phyloP scores from a whole-genome alignment of 164 flowering plant species.

The Vitis labrusca region DNA sequence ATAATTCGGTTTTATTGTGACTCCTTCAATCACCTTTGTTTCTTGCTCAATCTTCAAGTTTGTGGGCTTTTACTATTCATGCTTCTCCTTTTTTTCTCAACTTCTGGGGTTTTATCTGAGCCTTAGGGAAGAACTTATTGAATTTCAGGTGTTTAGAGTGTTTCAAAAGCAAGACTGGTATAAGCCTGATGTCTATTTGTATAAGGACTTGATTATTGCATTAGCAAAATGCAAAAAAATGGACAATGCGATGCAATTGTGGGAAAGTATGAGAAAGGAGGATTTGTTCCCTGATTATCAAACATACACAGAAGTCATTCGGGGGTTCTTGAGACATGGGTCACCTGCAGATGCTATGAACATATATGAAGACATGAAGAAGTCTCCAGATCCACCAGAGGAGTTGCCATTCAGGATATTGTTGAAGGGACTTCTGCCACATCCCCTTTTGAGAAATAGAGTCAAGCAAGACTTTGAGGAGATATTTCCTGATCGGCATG shows the following conservation, averaged over 20 bases:
- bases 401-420: constrained; percentile 85
- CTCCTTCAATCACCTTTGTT: too few species aligned
- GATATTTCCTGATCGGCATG: constrained; percentile 75
- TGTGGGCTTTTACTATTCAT: too few species aligned
- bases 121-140: constrained; percentile 10
- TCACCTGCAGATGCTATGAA: constrained; percentile 98
- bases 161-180: constrained; percentile 87
- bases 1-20: too few species aligned
- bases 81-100: too few species aligned
- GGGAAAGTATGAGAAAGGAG: constrained; percentile 83
- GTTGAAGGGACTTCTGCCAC: constrained; percentile 88
- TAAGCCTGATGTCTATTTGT: constrained; percentile 72
- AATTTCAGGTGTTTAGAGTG: constrained; percentile 60
- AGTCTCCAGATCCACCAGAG: constrained; percentile 91
- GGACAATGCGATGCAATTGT: constrained; percentile 81
- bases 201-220: constrained; percentile 79
- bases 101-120: neutral
- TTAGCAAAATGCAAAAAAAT: constrained; percentile 63
- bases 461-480: constrained; percentile 94
- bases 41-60: too few species aligned
- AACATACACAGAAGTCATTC: constrained; percentile 80
- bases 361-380: constrained; percentile 88
- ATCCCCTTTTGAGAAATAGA: constrained; percentile 81
- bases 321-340: constrained; percentile 78
- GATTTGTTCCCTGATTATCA: constrained; percentile 80